phyloP scores from a whole-genome alignment of 306 rosid species.

The Dicorynia guianensis region DNA sequence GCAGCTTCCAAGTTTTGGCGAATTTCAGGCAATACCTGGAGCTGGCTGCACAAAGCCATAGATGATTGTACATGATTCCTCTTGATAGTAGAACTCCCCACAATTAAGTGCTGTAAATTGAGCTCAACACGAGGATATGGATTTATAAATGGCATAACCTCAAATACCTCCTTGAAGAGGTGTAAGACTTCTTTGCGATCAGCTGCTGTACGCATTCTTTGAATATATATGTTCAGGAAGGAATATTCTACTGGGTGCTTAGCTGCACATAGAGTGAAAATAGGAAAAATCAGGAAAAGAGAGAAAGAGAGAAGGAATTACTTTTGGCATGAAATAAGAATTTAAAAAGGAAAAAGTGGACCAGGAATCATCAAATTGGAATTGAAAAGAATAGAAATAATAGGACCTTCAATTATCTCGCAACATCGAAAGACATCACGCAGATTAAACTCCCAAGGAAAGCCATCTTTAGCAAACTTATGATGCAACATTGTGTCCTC shows the following conservation, averaged over 20 bases:
- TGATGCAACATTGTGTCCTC: slow-evolving; percentile 75
- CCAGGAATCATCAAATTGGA: slow-evolving; percentile 6
- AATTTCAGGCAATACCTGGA: slow-evolving; percentile 71
- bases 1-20: slow-evolving; percentile 88
- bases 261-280: slow-evolving; percentile 59
- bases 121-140: slow-evolving; percentile 80
- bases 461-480: slow-evolving; percentile 86
- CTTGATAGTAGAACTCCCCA: slow-evolving; percentile 69
- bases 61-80: slow-evolving; percentile 59
- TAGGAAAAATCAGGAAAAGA: slow-evolving; percentile 31
- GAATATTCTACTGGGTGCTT: slow-evolving; percentile 53
- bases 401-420: slow-evolving; percentile 78
- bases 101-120: slow-evolving; percentile 53
- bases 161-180: slow-evolving; percentile 73
- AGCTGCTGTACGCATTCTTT: slow-evolving; percentile 86
- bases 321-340: neutral
- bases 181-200: slow-evolving; percentile 81
- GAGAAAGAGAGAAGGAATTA: neutral
- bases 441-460: slow-evolving; percentile 97
- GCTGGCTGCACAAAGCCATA: slow-evolving; percentile 48
- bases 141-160: slow-evolving; percentile 63
- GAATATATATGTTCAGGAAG: slow-evolving; percentile 82
- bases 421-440: slow-evolving; percentile 94
- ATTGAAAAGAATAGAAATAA: slow-evolving; percentile 23
- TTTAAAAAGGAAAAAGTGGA: neutral